Evolutionary conservation across 306 rosid genomes (phyloP), one percentile per base, ranked within the genome.

Genomic region (Cercis canadensis): DNA sequence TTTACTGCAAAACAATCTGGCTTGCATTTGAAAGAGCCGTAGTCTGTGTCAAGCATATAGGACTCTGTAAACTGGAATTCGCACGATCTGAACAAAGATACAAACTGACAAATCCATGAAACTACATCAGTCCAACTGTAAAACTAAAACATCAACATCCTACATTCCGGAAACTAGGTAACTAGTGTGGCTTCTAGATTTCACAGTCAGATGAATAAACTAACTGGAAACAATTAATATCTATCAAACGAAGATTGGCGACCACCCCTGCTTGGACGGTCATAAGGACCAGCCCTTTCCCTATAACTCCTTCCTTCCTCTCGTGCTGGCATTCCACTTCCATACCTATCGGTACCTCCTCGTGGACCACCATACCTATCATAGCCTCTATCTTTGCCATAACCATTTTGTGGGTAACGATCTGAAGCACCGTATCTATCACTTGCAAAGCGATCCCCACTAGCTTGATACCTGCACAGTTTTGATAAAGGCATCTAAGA

Each of bases 251-350:
- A 87, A 49, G 96, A 80, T 4, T 89, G 87, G 3, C 87, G 92
- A 19, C 86, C 85, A 18, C 74, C 85, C 83, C 96, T 70, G 83
- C 57, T 76, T 0, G 96, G 87, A 65, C 96, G 96, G 33, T 94
- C 91, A 45, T 94, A 94, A 29, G 99, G 97, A 55, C 88, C 92
- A 13, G 95, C 58, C 81, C 95, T 90, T 5, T 81, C 82, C 86
- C 91, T 77, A 68, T 84, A 91, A 68, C 79, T 75, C 82, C 90
- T 85, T 72, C 96, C 97, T 62, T 89, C 96, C 0, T 82, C 87
- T 18, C 91, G 83, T 47, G 88, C 87, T 4, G 85, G 75, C 31
- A 89, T 77, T 61, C 81, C 97, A 51, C 86, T 81, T 57, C 90
- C 93, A 71, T 87, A 84, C 75, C 90, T 85, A 40, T 87, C 92